phyloP scores from a whole-genome alignment of 768 basidiomycete species.

The Lentinula guzmanii region DNA sequence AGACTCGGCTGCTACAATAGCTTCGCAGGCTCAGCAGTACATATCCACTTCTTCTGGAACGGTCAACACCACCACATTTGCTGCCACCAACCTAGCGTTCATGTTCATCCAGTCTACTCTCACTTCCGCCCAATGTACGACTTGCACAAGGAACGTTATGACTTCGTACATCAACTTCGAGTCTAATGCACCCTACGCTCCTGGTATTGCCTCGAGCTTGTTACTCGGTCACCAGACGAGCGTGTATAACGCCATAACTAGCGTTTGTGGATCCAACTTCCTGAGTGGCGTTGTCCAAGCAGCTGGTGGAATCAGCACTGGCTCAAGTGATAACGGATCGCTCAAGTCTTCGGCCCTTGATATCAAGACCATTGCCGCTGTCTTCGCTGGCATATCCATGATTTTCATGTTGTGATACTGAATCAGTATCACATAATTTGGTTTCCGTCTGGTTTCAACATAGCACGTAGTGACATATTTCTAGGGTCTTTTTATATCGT shows the following conservation, averaged over 20 bases:
- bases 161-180: conserved; percentile 76
- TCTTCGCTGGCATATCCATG: neutral
- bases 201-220: conserved; percentile 59
- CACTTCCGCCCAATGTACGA: conserved; percentile 59
- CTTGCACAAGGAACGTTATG: conserved; percentile 77
- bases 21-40: conserved; percentile 14
- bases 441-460: neutral
- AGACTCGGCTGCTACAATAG: neutral
- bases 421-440: neutral
- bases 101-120: conserved; percentile 57
- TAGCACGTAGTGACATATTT: neutral
- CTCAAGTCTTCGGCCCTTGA: neutral
- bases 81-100: conserved; percentile 66
- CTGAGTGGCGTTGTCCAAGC: conserved; percentile 61
- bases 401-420: neutral
- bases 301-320: conserved; percentile 50
- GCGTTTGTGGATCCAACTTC: conserved; percentile 69
- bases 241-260: conserved; percentile 58
- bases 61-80: conserved; percentile 46
- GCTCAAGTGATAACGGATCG: conserved; percentile 10
- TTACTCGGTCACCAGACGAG: conserved; percentile 59
- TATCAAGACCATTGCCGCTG: neutral
- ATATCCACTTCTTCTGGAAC: conserved; percentile 16
- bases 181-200: conserved; percentile 62
- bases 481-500: neutral